Percentiles rank a stretch among this genome's conserved stretches.
Conservation (phyloP, 768 basidiomycete species). For the Dendrothele bispora region DNA sequence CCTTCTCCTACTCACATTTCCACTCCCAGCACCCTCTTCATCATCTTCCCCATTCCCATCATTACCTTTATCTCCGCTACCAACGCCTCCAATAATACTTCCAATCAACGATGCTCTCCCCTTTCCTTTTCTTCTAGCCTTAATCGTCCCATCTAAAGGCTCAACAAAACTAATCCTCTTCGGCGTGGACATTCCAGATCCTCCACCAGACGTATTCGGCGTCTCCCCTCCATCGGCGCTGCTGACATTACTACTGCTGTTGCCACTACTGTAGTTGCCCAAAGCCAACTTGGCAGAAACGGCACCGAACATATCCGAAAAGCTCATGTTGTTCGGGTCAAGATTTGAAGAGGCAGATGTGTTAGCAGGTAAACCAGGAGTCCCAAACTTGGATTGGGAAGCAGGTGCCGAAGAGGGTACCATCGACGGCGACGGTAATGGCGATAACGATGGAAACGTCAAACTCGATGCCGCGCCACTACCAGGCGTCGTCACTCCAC, state of each 20-base stretch:
- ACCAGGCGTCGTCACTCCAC: constrained; percentile 7
- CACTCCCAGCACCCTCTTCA: background rate
- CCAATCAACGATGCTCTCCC: background rate
- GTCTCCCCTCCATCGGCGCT: constrained; percentile 21
- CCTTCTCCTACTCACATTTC: background rate
- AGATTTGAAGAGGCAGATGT: too few relatives aligned
- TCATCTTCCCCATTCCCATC: constrained; percentile 1
- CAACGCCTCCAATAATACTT: background rate
- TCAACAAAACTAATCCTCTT: constrained; percentile 81
- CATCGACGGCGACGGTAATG: background rate
- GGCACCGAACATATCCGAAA: background rate
- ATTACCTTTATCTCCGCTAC: background rate
- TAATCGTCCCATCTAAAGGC: constrained; percentile 48
- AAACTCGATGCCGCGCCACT: background rate
- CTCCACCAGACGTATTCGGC: constrained; percentile 33
- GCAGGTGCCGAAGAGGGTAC: background rate
- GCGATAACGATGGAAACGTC: background rate
- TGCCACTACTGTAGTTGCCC: constrained; percentile 2
- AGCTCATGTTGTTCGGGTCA: too few relatives aligned
- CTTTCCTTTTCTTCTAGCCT: constrained; percentile 2
- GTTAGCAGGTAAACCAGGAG: too few relatives aligned
- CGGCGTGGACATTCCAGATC: constrained; percentile 59
- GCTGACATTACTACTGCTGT: constrained; percentile 21
- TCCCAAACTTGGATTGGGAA: background rate
- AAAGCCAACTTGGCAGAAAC: background rate